Evolutionary conservation across 1,284 basidiomycete species (phyloP).

Genomic region (Heterobasidion occidentale): DNA sequence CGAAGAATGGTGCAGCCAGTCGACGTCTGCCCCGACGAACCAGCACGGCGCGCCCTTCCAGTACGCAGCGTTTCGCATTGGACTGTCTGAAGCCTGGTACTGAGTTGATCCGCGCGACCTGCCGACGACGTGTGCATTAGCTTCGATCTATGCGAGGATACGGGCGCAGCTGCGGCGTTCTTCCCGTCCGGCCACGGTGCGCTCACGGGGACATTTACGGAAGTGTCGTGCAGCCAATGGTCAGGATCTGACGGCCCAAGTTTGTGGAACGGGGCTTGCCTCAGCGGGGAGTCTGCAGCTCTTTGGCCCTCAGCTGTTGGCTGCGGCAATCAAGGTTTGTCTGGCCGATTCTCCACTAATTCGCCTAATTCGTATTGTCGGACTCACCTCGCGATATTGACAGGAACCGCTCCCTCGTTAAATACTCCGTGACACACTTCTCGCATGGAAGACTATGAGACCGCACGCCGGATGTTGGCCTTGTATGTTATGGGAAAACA

Average conservation of each 20-base stretch:
- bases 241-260: slow-evolving; percentile 39
- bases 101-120: background rate
- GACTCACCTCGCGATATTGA: background rate
- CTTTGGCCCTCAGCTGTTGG: slow-evolving; percentile 39
- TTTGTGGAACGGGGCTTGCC: slow-evolving; percentile 41
- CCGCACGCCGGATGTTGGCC: no score
- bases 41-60: slow-evolving; percentile 37
- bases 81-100: background rate
- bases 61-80: slow-evolving; percentile 24
- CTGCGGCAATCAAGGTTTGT: slow-evolving; percentile 47
- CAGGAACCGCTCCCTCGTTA: background rate
- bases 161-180: slow-evolving; percentile 41
- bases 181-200: slow-evolving; percentile 51
- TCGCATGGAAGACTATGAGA: no score
- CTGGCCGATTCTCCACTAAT: background rate
- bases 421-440: background rate
- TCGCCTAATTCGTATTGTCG: background rate
- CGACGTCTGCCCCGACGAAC: slow-evolving; percentile 32
- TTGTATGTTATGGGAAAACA: no score
- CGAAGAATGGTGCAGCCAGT: slow-evolving; percentile 48
- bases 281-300: slow-evolving; percentile 36
- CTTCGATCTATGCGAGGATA: slow-evolving; percentile 56
- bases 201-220: slow-evolving; percentile 40
- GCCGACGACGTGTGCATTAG: slow-evolving; percentile 17
- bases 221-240: slow-evolving; percentile 51